Evolutionary conservation across 1,139 yeast species (phyloP), one percentile per base, ranked within the genome.

Genomic region (Sugiyamaella neomexicana): DNA sequence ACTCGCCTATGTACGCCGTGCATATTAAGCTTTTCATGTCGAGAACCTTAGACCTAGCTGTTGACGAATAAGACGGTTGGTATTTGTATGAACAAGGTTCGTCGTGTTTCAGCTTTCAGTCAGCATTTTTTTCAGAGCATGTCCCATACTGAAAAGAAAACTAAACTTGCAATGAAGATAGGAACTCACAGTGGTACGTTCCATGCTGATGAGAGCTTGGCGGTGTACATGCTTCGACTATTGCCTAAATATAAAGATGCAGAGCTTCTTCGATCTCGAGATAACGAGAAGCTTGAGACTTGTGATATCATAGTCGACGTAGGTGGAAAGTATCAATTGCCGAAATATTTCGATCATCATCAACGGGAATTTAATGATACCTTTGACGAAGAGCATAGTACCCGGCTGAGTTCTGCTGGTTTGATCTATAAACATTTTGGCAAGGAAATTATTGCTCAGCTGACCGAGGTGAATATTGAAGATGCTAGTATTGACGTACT

Each of bases 201-300:
- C 78, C 99, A 93, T 67, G 98, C 99, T 17, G 99, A 93, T 72
- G 99, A 93, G 71, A 85, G 96, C n/a, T 79, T 95, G 57, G 99
- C 98, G 1, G 97, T 91, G 2, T 91, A 80, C 71, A 83, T 93
- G 86, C 76, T 93, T 56, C 82, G 80, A 64, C 75, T 82, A 29
- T 75, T 93, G 52, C 96, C 97, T 2, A 77, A 80, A 68, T 93
- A 72, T 71, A 68, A 80, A 54, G 77, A 82, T 56, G 85, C 96
- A 12, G 78, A 76, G 54, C 76, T 93, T 34, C 80, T 89, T 20
- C 83, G 99, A 69, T 86, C 97, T 3, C 81, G 99, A 74, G 85
- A 85, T 61, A 86, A 91, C 5, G 81, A 75, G 15, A 86, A 82
- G 58, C 87, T 97, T 85, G 97, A 89, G 65, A 77, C 76, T 46